Conservation (phyloP, 2,329 filamentous ascomycete genomes). For the Dothistroma pini region DNA sequence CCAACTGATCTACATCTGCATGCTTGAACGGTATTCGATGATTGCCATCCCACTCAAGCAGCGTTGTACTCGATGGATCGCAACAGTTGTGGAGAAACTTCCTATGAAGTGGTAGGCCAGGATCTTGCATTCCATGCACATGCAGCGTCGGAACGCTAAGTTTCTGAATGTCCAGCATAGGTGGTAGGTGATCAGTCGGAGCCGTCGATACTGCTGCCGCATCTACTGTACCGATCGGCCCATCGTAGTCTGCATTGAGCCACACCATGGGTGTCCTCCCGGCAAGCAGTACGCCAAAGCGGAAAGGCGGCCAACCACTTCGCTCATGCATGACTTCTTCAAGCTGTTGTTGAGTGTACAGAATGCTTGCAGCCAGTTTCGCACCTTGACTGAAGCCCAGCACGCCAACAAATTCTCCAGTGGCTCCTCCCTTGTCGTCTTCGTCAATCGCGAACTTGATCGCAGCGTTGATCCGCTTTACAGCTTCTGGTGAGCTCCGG, state of each 20-base stretch:
- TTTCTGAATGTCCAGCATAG: conserved; percentile 30
- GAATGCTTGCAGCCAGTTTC: conserved; percentile 57
- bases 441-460: conserved; percentile 42
- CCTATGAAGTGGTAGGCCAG: conserved; percentile 54
- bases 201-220: conserved; percentile 10
- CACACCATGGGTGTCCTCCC: conserved; percentile 12
- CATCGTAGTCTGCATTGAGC: conserved; percentile 26
- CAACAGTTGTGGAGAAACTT: conserved; percentile 55
- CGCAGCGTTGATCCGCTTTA: conserved; percentile 9
- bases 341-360: conserved; percentile 42
- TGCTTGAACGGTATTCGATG: conserved; percentile 65
- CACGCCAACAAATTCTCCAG: conserved; percentile 57
- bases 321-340: not conserved
- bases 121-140: conserved; percentile 59
- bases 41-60: conserved; percentile 66
- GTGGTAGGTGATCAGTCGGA: conserved; percentile 2
- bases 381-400: conserved; percentile 67
- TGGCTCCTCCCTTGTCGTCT: conserved; percentile 50
- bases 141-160: conserved; percentile 58
- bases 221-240: conserved; percentile 8
- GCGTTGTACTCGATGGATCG: conserved; percentile 44
- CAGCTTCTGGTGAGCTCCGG: conserved; percentile 5
- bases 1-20: conserved; percentile 40
- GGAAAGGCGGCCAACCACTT: conserved; percentile 6
- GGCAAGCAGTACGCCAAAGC: conserved; percentile 15